Percentiles rank a stretch among this genome's conserved stretches.
phyloP scores from a whole-genome alignment of 306 rosid species.

The Rubus parviflorus region DNA sequence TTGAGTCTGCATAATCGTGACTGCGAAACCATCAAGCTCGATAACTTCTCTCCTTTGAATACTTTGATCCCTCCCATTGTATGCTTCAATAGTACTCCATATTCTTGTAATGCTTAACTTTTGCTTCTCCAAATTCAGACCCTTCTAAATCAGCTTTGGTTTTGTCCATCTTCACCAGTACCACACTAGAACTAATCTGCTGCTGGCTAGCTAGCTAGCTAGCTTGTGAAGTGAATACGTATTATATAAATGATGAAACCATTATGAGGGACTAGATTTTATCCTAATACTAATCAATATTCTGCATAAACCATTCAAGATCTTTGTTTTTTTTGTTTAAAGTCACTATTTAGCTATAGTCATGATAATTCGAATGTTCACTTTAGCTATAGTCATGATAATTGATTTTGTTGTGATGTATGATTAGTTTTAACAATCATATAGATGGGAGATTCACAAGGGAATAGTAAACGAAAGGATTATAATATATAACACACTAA shows the following conservation, averaged over 20 bases:
- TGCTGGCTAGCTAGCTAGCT: not conserved
- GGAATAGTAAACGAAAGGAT: too few species aligned
- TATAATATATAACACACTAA: too few species aligned
- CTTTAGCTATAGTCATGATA: too few species aligned
- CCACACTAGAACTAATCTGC: not conserved
- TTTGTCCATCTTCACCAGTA: slow-evolving; percentile 8
- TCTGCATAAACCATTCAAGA: too few species aligned
- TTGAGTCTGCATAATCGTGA: slow-evolving; percentile 29
- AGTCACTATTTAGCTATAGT: too few species aligned
- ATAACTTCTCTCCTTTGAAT: slow-evolving; percentile 36
- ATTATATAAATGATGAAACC: not conserved
- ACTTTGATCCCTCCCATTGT: slow-evolving; percentile 15
- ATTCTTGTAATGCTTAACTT: slow-evolving; percentile 18
- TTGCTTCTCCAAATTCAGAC: not conserved
- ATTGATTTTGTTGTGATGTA: too few species aligned
- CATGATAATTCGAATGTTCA: too few species aligned
- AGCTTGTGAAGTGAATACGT: not conserved
- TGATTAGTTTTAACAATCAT: too few species aligned
- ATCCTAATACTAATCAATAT: too few species aligned
- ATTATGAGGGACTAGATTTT: too few species aligned
- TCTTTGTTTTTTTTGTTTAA: too few species aligned
- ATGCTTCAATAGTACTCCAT: slow-evolving; percentile 23
- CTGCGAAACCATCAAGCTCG: slow-evolving; percentile 23
- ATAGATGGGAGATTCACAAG: too few species aligned
- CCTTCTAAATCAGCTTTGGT: slow-evolving; percentile 9